Evolutionary conservation across 2,329 filamentous ascomycete genomes (phyloP), one percentile per base, ranked within the genome.

Genomic region (Monosporascus ibericus): DNA sequence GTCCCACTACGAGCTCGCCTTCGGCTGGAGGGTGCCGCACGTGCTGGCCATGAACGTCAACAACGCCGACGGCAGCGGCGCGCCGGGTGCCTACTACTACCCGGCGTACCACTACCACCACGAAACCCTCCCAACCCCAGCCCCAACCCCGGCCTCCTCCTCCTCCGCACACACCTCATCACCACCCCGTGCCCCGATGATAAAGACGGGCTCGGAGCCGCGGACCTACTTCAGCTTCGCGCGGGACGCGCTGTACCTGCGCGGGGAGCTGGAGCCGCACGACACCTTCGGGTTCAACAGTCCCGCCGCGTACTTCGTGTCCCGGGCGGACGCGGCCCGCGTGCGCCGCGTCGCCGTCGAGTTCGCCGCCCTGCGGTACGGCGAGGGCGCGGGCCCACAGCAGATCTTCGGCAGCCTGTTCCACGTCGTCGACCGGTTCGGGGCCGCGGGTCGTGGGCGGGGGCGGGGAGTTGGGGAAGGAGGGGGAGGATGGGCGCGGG

Each of bases 281-380:
- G 72, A 77, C 58, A 65, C 61, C 42, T 71, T 72, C 65, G 75
- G 74, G 25, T 72, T 76, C 68, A 74, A 71, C 66, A 67, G 68
- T 49, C 75, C 76, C 25, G 74, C 77, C 73, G 70, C 73, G 47
- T 76, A 78, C 59, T 79, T 78, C 59, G 55, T 79, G 20, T 60
- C 64, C 17, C 61, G 63, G n/a, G 65, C 70, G 51, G 75, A 78
- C 60, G 70, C 74, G 34, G 56, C 56, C 15, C 71, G 74, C 27
- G 75, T 79, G 49, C 63, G 68, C 24, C 69, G 72, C 56, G 66
- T 77, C 6, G 75, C 72, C 5, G 70, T 74, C 52, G 66, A 72
- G 1, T 75, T 77, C 51, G 62, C 66, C 30, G 74, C 75, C 59
- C 66, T 79, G 52, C 67, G 69, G 24, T 72, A 74, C 52, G 71